These are phyloP conservation scores for Plenodomus lindquistii DNA, from an alignment of 2,329 filamentous ascomycete species.

Conservation along the genomic window DNA sequence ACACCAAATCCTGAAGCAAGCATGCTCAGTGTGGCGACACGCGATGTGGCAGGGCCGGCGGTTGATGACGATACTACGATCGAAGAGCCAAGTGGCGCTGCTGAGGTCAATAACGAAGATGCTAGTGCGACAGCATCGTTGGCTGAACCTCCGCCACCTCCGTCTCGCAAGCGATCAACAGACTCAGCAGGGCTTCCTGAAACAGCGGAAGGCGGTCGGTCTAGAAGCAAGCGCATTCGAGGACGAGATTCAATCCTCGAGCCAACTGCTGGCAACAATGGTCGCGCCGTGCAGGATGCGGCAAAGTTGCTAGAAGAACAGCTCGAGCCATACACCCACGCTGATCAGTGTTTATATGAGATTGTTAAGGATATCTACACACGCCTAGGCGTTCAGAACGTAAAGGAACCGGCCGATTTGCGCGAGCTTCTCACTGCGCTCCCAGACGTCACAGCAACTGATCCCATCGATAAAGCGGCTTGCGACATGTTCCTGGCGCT, in stretches of 20 bases:
- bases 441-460: slow-evolving; percentile 9
- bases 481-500: slow-evolving; percentile 48
- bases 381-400: slow-evolving; percentile 53
- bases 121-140: slow-evolving; percentile 7
- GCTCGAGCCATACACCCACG: slow-evolving; percentile 56
- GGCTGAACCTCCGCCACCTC: slow-evolving; percentile 42
- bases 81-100: slow-evolving; percentile 19
- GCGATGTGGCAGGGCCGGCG: not conserved
- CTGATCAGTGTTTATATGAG: slow-evolving; percentile 62
- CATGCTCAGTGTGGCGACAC: not conserved
- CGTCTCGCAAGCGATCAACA: slow-evolving; percentile 63
- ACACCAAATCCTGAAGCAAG: slow-evolving; percentile 6
- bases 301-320: slow-evolving; percentile 60
- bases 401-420: slow-evolving; percentile 49
- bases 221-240: slow-evolving; percentile 64
- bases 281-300: slow-evolving; percentile 56
- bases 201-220: slow-evolving; percentile 58
- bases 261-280: slow-evolving; percentile 44
- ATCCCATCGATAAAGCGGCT: slow-evolving; percentile 39
- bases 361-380: slow-evolving; percentile 57
- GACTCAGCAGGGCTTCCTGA: slow-evolving; percentile 64
- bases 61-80: slow-evolving; percentile 23
- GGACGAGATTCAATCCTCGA: slow-evolving; percentile 62
- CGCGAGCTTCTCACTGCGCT: slow-evolving; percentile 30
- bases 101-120: slow-evolving; percentile 21